Conservation (phyloP, 345 rosid genomes). For the Turritis glabra region DNA sequence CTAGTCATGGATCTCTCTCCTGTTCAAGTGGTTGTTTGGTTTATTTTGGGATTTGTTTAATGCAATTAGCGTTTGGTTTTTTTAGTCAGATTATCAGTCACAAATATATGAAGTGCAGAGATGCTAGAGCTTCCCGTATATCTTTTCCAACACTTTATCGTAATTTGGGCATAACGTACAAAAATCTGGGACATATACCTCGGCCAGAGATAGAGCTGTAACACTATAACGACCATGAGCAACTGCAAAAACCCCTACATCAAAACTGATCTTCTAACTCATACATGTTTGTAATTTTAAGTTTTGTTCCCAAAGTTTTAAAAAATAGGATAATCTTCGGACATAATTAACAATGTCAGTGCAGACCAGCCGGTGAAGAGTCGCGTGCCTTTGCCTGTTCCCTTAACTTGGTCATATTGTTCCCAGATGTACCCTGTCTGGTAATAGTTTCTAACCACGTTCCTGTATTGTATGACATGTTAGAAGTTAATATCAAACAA, state of each 20-base stretch:
- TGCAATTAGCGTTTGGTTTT: not conserved
- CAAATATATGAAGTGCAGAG: not conserved
- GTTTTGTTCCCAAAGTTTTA: conserved; percentile 7
- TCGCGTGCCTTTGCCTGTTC: conserved; percentile 79
- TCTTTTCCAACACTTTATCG: not conserved
- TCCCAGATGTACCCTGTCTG: conserved; percentile 91
- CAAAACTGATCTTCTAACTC: conserved; percentile 30
- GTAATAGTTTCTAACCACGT: conserved; percentile 72
- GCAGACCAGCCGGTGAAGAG: conserved; percentile 95
- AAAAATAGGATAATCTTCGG: conserved; percentile 56
- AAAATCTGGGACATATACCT: not conserved
- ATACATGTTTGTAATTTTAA: not conserved
- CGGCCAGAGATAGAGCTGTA: conserved; percentile 1
- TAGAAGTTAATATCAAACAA: conserved; percentile 11
- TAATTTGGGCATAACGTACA: conserved; percentile 1
- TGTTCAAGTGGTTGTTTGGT: not conserved
- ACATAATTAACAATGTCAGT: conserved; percentile 77
- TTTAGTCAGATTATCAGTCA: not conserved
- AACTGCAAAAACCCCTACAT: not conserved
- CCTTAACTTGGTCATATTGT: conserved; percentile 85
- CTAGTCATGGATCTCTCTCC: too few species aligned
- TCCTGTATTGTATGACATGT: conserved; percentile 48
- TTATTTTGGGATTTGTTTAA: not conserved
- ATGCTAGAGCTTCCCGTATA: not conserved
- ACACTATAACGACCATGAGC: conserved; percentile 11